Conservation (phyloP, 1,284 basidiomycete genomes). For the Rhodotorula mucilaginosa region DNA sequence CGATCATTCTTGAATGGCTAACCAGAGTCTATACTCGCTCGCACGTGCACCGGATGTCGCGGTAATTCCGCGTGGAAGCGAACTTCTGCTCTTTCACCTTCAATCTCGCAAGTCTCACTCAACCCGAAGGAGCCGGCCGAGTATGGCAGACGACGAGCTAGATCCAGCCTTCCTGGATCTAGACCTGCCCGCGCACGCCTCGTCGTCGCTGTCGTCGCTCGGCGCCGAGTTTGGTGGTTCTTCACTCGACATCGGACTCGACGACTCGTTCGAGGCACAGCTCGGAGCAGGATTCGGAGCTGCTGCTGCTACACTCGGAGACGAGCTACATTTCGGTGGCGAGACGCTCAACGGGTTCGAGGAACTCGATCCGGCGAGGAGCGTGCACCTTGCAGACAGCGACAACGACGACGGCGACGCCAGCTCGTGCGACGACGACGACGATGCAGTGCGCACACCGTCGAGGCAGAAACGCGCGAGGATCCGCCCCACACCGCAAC, state of each 20-base stretch:
- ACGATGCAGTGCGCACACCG: not conserved
- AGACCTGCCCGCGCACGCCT: not conserved
- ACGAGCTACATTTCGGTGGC: not conserved
- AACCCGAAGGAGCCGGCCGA: too few relatives aligned
- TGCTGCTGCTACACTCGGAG: not conserved
- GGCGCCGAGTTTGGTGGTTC: not conserved
- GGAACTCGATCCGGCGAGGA: not conserved
- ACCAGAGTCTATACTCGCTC: too few relatives aligned
- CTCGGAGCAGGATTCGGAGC: constrained; percentile 6
- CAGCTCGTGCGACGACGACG: not conserved
- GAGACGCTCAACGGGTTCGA: not conserved
- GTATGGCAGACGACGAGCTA: constrained; percentile 24
- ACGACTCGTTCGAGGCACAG: constrained; percentile 3
- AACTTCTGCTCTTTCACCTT: too few relatives aligned
- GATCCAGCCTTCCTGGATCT: constrained; percentile 34
- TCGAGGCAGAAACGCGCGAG: not conserved
- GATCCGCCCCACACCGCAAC: not conserved
- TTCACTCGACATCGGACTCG: not conserved
- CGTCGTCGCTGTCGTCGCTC: not conserved
- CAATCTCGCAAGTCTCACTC: too few relatives aligned
- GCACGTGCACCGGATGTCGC: too few relatives aligned
- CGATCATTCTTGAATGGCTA: too few relatives aligned
- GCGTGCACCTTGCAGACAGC: not conserved
- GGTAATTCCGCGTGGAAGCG: too few relatives aligned
- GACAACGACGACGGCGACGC: not conserved